Percentiles rank a stretch among this genome's conserved stretches.
These are phyloP conservation scores for Pleurostoma richardsiae DNA, from an alignment of 2,329 filamentous ascomycete species.

Conservation along the genomic window DNA sequence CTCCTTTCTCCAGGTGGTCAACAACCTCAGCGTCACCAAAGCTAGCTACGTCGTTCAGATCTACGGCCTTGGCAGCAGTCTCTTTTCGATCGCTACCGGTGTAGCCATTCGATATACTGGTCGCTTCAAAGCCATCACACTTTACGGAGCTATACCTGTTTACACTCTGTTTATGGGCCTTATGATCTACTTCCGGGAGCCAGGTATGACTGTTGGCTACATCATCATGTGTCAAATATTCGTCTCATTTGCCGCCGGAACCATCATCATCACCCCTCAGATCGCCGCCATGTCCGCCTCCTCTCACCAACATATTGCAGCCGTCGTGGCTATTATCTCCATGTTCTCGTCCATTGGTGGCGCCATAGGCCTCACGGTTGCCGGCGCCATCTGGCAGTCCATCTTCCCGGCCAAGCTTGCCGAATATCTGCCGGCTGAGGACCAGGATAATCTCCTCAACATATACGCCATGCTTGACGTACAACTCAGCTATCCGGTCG, in stretches of 20 bases:
- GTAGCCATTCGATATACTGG: conserved; percentile 32
- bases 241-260: conserved; percentile 47
- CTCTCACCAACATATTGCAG: conserved; percentile 37
- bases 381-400: conserved; percentile 36
- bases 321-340: conserved; percentile 28
- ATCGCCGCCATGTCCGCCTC: conserved; percentile 47
- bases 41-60: conserved; percentile 42
- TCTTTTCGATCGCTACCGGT: conserved; percentile 37
- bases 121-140: conserved; percentile 37
- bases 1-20: conserved; percentile 40
- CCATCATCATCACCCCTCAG: conserved; percentile 44
- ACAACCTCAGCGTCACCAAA: conserved; percentile 30
- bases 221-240: conserved; percentile 52
- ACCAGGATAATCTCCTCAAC: conserved; percentile 26
- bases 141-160: conserved; percentile 33
- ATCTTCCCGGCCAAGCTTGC: conserved; percentile 46
- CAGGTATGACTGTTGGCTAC: conserved; percentile 39
- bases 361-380: conserved; percentile 27
- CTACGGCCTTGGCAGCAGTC: conserved; percentile 35
- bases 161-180: conserved; percentile 45
- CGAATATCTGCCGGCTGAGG: conserved; percentile 41
- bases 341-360: conserved; percentile 27
- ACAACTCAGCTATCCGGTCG: conserved; percentile 47
- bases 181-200: conserved; percentile 48
- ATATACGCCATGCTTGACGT: conserved; percentile 48